These are phyloP conservation scores for Bruguiera parviflora DNA, from an alignment of 345 rosid genomes.

Conservation along the genomic window DNA sequence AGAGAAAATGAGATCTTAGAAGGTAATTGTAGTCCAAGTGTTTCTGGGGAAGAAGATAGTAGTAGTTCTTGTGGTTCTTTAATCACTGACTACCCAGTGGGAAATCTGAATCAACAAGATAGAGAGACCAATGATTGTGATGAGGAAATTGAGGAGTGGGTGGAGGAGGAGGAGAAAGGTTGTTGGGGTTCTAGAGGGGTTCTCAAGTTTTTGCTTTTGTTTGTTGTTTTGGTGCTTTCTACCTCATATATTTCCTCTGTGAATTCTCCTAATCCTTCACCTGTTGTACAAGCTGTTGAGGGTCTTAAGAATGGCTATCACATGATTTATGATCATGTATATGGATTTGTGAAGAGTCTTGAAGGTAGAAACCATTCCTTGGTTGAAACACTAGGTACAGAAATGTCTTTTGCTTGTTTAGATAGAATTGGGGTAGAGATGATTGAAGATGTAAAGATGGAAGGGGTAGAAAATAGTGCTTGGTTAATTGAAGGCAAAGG, in stretches of 20 bases:
- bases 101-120: slow-evolving; percentile 2
- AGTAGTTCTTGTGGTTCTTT: slow-evolving; percentile 8
- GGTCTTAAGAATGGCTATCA: slow-evolving; percentile 18
- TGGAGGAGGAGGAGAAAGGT: slow-evolving; percentile 23
- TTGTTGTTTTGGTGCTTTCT: slow-evolving; percentile 29
- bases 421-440: slow-evolving; percentile 3
- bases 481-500: neutral
- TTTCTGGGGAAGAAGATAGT: slow-evolving; percentile 11
- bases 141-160: slow-evolving; percentile 25
- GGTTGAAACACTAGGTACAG: neutral
- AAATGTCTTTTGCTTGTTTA: neutral
- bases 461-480: neutral
- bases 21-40: neutral
- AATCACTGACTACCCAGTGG: slow-evolving; percentile 6
- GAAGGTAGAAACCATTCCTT: slow-evolving; percentile 6
- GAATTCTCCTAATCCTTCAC: slow-evolving; percentile 28
- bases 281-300: slow-evolving; percentile 10
- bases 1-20: slow-evolving; percentile 23
- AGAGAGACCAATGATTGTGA: slow-evolving; percentile 19
- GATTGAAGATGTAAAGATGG: slow-evolving; percentile 2
- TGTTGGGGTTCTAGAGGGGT: slow-evolving; percentile 25
- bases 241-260: slow-evolving; percentile 33
- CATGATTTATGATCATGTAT: slow-evolving; percentile 18
- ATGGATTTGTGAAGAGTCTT: slow-evolving; percentile 13
- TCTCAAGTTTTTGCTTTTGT: slow-evolving; percentile 23